phyloP scores from a whole-genome alignment of 306 rosid genomes.

The Cucurbita moschata region DNA sequence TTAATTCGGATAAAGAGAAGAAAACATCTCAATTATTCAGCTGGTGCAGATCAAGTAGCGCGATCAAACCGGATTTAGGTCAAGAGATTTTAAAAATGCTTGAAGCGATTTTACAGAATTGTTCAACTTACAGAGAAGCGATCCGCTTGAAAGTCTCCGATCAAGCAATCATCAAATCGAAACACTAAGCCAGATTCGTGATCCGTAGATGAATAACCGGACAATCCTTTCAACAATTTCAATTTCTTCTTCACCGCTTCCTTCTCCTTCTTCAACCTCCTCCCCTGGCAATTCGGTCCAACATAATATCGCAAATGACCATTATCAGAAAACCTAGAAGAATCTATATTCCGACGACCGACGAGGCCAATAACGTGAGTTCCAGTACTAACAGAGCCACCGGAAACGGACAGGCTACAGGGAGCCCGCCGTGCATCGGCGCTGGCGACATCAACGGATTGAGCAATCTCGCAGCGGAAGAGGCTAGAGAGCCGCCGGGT shows the following conservation, averaged over 20 bases:
- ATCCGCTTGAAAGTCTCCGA: slow-evolving; percentile 22
- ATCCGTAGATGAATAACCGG: slow-evolving; percentile 4
- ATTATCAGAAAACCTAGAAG: slow-evolving; percentile 40
- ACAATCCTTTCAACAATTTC: slow-evolving; percentile 39
- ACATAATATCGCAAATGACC: slow-evolving; percentile 35
- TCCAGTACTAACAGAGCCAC: neutral
- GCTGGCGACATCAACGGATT: neutral
- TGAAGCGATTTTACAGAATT: neutral
- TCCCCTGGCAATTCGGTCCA: slow-evolving; percentile 16
- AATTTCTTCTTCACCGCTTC: slow-evolving; percentile 39
- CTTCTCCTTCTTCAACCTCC: slow-evolving; percentile 19
- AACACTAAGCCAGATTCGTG: slow-evolving; percentile 23
- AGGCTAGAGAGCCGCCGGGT: slow-evolving; percentile 20
- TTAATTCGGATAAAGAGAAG: neutral
- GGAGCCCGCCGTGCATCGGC: neutral
- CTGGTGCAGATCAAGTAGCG: neutral
- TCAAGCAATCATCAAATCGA: slow-evolving; percentile 19
- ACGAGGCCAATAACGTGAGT: neutral
- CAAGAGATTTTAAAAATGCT: neutral
- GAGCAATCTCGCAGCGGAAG: neutral
- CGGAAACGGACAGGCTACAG: neutral
- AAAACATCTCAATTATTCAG: neutral
- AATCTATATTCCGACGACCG: slow-evolving; percentile 1
- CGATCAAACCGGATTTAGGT: neutral
- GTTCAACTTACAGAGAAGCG: slow-evolving; percentile 26